Evolutionary conservation across 345 rosid genomes (phyloP).

Genomic region (Hibiscus trionum): DNA sequence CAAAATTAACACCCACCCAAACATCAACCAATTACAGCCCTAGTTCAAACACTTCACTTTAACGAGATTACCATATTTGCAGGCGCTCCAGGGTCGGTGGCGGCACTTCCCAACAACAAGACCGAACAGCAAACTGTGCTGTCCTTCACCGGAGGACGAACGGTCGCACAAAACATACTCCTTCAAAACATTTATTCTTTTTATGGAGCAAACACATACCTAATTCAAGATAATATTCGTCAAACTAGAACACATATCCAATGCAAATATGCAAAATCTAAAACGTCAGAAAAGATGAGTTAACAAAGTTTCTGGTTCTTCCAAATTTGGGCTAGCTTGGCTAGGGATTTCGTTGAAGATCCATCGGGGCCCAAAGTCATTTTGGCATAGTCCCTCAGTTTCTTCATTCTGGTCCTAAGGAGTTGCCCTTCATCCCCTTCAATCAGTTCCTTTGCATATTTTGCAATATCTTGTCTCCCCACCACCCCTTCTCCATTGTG

Average conservation of each 20-base stretch:
- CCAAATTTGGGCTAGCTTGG: constrained; percentile 22
- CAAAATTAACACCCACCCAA: no score
- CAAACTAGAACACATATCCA: background rate
- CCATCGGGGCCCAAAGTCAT: constrained; percentile 19
- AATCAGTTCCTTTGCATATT: constrained; percentile 12
- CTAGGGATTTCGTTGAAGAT: constrained; percentile 23
- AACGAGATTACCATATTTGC: no score
- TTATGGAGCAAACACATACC: no score
- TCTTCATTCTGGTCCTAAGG: constrained; percentile 15
- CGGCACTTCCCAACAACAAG: no score
- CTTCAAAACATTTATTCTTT: no score
- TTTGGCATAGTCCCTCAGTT: constrained; percentile 18
- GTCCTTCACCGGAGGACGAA: no score
- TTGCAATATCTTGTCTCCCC: constrained; percentile 22
- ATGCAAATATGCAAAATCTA: background rate
- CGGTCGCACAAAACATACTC: no score
- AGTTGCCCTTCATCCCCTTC: constrained; percentile 30
- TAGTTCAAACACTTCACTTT: no score
- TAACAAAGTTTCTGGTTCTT: constrained; percentile 8
- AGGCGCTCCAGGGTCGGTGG: no score
- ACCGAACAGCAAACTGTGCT: no score
- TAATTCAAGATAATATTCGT: background rate
- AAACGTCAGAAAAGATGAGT: background rate
- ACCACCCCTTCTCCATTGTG: constrained; percentile 19
- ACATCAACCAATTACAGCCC: no score